Evolutionary conservation across 495 filamentous ascomycete species (phyloP).

Genomic region (Niebla homalea): DNA sequence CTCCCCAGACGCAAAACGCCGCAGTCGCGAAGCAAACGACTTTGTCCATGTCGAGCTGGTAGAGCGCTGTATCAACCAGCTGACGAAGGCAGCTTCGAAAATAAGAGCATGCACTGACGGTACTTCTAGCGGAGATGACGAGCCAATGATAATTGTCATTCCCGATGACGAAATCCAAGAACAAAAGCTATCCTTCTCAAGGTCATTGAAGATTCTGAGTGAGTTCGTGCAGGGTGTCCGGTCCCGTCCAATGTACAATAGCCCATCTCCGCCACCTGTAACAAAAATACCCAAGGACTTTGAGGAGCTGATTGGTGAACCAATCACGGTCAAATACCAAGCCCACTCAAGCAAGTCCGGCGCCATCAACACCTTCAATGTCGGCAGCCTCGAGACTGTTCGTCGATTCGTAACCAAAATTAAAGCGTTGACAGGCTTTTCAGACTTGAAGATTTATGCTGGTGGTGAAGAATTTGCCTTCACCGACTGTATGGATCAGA

Average conservation of each 20-base stretch:
- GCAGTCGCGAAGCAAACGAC: slow-evolving; percentile 37
- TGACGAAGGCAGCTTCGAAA: slow-evolving; percentile 52
- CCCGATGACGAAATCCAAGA: slow-evolving; percentile 30
- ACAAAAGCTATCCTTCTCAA: slow-evolving; percentile 49
- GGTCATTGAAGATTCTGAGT: slow-evolving; percentile 48
- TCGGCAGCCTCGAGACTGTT: slow-evolving; percentile 57
- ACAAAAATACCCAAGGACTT: slow-evolving; percentile 28
- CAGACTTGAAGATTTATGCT: slow-evolving; percentile 44
- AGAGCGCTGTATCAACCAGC: slow-evolving; percentile 60
- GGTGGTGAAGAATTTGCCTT: slow-evolving; percentile 38
- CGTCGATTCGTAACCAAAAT: slow-evolving; percentile 52
- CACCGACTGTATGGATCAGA: slow-evolving; percentile 24
- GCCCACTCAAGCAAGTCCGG: slow-evolving; percentile 46
- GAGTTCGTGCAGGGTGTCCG: slow-evolving; percentile 43
- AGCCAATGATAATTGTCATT: slow-evolving; percentile 35
- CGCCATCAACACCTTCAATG: slow-evolving; percentile 43
- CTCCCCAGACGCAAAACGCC: slow-evolving; percentile 26
- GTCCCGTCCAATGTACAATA: slow-evolving; percentile 36
- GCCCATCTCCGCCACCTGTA: slow-evolving; percentile 29
- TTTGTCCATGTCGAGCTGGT: slow-evolving; percentile 68
- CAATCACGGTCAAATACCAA: slow-evolving; percentile 59
- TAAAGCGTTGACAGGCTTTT: slow-evolving; percentile 53
- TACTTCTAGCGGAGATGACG: slow-evolving; percentile 30
- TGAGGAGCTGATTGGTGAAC: slow-evolving; percentile 36
- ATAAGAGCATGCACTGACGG: slow-evolving; percentile 37